Evolutionary conservation across 345 rosid species (phyloP).

Genomic region (Moricandia moricandioides): DNA sequence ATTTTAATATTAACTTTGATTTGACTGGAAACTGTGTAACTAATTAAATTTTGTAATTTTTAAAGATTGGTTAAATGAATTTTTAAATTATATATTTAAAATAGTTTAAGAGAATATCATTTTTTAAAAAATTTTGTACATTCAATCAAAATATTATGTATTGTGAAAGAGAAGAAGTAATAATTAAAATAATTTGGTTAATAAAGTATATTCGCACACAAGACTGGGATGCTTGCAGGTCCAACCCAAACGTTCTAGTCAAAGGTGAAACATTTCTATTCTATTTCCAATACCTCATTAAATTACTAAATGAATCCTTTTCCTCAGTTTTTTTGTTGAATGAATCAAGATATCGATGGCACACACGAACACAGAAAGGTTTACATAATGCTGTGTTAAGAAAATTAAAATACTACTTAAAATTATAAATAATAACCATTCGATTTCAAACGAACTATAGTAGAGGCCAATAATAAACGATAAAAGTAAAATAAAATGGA

Average conservation of each 20-base stretch:
- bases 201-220: not conserved
- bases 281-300: not conserved
- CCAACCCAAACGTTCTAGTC: not conserved
- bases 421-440: not conserved
- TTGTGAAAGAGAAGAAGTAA: too few species aligned
- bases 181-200: too few species aligned
- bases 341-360: conserved; percentile 4
- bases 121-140: too few species aligned
- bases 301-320: conserved; percentile 6
- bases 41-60: too few species aligned
- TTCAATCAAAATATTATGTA: too few species aligned
- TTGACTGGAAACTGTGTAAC: too few species aligned
- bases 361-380: not conserved
- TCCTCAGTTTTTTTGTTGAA: conserved; percentile 8
- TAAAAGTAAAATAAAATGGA: not conserved
- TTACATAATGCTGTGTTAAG: not conserved
- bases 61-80: too few species aligned
- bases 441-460: not conserved
- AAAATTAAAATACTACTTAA: not conserved
- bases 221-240: not conserved
- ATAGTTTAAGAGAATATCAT: too few species aligned
- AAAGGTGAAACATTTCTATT: conserved; percentile 4
- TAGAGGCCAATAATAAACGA: not conserved
- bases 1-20: too few species aligned
- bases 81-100: too few species aligned